A percentile compares a stretch with the other conserved stretches of the same genome.
phyloP scores from a whole-genome alignment of 1,284 basidiomycete genomes.

The Takashimella tepidaria region DNA sequence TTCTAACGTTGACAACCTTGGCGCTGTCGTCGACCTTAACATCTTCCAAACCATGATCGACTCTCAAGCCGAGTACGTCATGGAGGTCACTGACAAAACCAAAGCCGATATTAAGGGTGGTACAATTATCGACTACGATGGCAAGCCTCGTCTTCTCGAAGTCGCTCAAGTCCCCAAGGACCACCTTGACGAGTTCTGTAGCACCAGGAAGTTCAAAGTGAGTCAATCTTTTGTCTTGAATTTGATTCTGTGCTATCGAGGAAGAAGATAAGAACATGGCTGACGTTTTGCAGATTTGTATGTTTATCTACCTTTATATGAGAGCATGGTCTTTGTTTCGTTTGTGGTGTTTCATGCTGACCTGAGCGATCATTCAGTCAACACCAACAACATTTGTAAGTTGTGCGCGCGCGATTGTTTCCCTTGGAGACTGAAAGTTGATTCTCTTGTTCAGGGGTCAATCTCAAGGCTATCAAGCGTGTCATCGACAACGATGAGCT shows the following conservation, averaged over 20 bases:
- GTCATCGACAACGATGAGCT: slow-evolving; percentile 83
- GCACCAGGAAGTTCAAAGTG: slow-evolving; percentile 70
- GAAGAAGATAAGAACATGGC: neutral
- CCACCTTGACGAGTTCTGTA: slow-evolving; percentile 98
- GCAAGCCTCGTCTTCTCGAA: slow-evolving; percentile 88
- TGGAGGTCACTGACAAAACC: slow-evolving; percentile 99
- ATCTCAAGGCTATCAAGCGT: slow-evolving; percentile 86
- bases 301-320: neutral
- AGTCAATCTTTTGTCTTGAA: neutral
- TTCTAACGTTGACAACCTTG: slow-evolving; percentile 98
- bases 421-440: neutral
- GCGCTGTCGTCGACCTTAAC: slow-evolving; percentile 76
- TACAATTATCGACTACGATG: slow-evolving; percentile 95
- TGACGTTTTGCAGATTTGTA: slow-evolving; percentile 15
- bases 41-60: slow-evolving; percentile 79
- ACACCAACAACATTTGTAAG: slow-evolving; percentile 71
- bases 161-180: slow-evolving; percentile 98
- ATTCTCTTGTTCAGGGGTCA: slow-evolving; percentile 69
- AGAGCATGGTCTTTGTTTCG: slow-evolving; percentile 4
- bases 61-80: slow-evolving; percentile 80
- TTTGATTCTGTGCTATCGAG: no score
- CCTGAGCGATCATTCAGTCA: slow-evolving; percentile 23
- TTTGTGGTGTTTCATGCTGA: slow-evolving; percentile 1
- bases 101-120: slow-evolving; percentile 99
- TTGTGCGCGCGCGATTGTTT: no score